Base-by-base conservation (phyloP, 768 basidiomycete species). In the Pulveroboletus sp. region DNA sequence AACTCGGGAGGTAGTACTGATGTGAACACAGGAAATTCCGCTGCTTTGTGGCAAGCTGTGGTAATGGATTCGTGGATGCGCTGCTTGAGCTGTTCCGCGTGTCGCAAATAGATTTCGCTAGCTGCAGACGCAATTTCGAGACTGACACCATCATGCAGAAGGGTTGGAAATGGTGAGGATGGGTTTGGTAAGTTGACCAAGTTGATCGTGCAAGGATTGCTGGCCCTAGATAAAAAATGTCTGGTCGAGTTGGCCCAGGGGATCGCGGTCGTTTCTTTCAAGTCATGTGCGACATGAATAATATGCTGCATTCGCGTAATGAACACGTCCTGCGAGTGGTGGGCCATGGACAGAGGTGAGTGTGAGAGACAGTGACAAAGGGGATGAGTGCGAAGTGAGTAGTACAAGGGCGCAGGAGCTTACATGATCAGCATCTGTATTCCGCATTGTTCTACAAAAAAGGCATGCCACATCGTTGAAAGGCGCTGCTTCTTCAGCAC, bases 371-470 rank as follows among this genome's bases (percentile, higher is more conserved):
- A n/a, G n/a, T n/a, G n/a, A n/a, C n/a, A n/a, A n/a, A n/a, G n/a
- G n/a, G n/a, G n/a, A n/a, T n/a, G n/a, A n/a, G n/a, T n/a, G n/a
- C n/a, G n/a, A n/a, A n/a, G n/a, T n/a, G n/a, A n/a, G n/a, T n/a
- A n/a, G n/a, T n/a, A n/a, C n/a, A n/a, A n/a, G n/a, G n/a, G n/a
- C n/a, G n/a, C n/a, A n/a, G 5, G 25, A 5, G 5, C 25, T 27
- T 27, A 27, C 25, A 27, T 27, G 9, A 17, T 35, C 34, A 16
- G 13, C 5, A 16, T 40, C 49, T 56, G 45, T 42, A 45, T 40
- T 55, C 55, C 55, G 55, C 55, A 55, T 51, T 56, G 53, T 50
- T 25, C 14, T n/a, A 24, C 5, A 4, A 40, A 27, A 27, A 5
- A 5, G 5, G 25, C 9, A 27, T 27, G 9, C 25, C 9, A 27